A percentile compares a stretch with the other conserved stretches of the same genome.
Conservation (phyloP, 345 rosid genomes). For the Eucalyptus pauciflora region DNA sequence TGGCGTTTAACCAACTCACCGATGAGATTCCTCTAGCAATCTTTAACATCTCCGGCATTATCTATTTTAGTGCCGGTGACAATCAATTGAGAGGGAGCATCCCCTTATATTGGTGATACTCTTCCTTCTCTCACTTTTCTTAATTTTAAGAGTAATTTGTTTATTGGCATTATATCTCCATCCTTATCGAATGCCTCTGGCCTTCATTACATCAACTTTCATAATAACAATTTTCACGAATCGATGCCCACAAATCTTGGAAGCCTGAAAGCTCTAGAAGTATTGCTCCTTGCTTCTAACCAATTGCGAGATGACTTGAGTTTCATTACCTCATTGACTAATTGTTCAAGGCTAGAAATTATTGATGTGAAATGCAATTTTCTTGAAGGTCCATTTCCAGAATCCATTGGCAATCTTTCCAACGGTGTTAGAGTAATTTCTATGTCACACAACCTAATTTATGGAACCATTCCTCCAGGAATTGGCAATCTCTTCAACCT, state of each 20-base stretch:
- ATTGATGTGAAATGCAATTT: fast-evolving
- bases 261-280: not conserved
- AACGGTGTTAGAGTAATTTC: fast-evolving
- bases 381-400: not conserved
- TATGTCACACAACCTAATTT: fast-evolving
- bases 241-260: not conserved
- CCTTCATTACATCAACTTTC: fast-evolving
- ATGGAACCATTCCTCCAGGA: not conserved
- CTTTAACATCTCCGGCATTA: not conserved
- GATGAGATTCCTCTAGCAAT: not conserved
- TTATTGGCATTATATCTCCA: not conserved
- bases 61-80: not conserved
- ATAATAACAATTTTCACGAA: not conserved
- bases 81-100: not conserved
- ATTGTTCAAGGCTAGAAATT: not conserved
- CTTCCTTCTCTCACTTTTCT: not conserved
- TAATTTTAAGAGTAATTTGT: not conserved
- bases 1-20: not conserved
- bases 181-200: not conserved
- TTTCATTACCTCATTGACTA: not conserved
- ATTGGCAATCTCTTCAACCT: not conserved
- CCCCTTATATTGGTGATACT: not conserved
- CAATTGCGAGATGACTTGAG: not conserved
- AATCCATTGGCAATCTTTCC: not conserved
- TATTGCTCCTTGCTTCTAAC: fast-evolving